Conservation (phyloP, 2,329 filamentous ascomycete genomes). For the Sporothrix euskadiensis region DNA sequence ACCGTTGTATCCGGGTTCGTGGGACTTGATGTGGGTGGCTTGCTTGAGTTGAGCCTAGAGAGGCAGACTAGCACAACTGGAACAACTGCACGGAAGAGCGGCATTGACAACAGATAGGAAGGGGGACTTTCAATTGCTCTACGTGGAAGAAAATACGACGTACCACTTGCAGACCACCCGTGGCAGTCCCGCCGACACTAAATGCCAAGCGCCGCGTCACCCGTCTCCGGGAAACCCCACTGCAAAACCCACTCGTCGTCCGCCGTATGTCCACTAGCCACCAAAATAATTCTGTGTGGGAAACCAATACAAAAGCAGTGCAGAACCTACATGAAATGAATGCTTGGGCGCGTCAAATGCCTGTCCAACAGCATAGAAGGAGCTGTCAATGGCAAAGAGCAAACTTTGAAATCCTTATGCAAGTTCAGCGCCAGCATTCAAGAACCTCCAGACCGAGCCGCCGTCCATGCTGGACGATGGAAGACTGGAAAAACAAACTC, state of each 20-base stretch:
- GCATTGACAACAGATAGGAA: not conserved
- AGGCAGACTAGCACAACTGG: not conserved
- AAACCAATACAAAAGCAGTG: no score
- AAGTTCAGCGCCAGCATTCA: no score
- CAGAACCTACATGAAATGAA: no score
- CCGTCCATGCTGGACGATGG: no score
- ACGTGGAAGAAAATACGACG: not conserved
- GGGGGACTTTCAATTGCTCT: not conserved
- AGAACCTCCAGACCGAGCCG: no score
- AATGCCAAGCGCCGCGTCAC: conserved; percentile 18
- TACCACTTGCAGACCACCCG: not conserved
- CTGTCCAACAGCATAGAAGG: no score
- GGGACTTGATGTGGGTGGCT: not conserved
- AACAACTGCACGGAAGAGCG: not conserved
- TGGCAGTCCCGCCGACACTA: conserved; percentile 9
- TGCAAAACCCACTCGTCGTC: not conserved
- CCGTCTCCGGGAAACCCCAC: not conserved
- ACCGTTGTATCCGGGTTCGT: not conserved
- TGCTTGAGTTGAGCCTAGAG: not conserved
- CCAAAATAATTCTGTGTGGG: no score
- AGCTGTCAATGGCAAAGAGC: no score
- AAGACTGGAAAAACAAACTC: not conserved
- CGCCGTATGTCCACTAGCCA: not conserved
- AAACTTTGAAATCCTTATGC: no score
- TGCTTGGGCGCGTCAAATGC: not conserved